These are phyloP conservation scores for Colletotrichum salicis DNA, from an alignment of 2,329 filamentous ascomycete species.

Conservation along the genomic window DNA sequence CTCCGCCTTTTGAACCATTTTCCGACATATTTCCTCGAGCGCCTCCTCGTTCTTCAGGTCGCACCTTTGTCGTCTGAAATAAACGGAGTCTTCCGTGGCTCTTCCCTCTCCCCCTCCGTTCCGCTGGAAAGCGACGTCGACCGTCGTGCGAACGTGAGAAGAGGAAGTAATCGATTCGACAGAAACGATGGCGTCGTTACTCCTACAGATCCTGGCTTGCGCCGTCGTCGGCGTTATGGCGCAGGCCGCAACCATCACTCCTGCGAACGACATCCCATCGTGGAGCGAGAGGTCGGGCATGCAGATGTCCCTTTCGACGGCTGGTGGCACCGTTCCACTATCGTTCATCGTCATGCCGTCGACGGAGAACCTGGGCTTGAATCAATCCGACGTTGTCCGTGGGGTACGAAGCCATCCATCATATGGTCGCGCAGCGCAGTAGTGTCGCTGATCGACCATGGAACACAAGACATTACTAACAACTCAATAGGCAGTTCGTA, in stretches of 20 bases:
- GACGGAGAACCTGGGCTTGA: constrained; percentile 54
- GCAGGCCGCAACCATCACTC: constrained; percentile 44
- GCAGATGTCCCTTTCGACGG: constrained; percentile 50
- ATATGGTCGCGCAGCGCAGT: background rate
- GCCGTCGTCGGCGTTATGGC: constrained; percentile 47
- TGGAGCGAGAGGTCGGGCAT: constrained; percentile 54
- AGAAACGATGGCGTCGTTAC: constrained; percentile 46
- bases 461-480: constrained; percentile 8
- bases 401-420: constrained; percentile 46
- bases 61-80: constrained; percentile 6
- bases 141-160: constrained; percentile 42
- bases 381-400: constrained; percentile 48
- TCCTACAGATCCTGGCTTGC: constrained; percentile 44
- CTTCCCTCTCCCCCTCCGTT: constrained; percentile 15
- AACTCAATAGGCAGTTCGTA: constrained; percentile 51
- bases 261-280: constrained; percentile 47
- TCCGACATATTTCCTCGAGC: background rate
- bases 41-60: background rate
- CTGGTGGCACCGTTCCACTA: constrained; percentile 39
- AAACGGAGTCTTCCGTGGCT: background rate
- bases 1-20: constrained; percentile 2
- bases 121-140: constrained; percentile 48
- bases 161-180: constrained; percentile 3
- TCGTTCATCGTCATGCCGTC: constrained; percentile 58
- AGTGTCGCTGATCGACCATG: background rate